These are phyloP conservation scores for Paramecium octaurelia DNA, from an alignment of 73 alveolate species.

Conservation along the genomic window DNA sequence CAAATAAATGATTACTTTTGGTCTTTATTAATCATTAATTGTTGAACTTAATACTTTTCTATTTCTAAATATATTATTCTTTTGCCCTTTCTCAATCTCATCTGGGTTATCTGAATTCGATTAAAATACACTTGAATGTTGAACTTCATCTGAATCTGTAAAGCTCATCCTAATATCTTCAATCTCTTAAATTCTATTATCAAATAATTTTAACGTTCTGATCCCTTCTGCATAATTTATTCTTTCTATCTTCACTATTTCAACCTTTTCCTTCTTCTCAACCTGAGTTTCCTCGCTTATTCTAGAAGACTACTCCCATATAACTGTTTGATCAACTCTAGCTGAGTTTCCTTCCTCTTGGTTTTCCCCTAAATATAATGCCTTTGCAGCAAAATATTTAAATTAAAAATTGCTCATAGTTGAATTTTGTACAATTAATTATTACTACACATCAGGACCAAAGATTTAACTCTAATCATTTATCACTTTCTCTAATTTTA, in stretches of 20 bases:
- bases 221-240: constrained; percentile 35
- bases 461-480: not conserved
- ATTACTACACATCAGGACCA: not conserved
- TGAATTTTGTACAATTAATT: not conserved
- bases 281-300: not conserved
- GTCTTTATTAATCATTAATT: not conserved
- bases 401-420: not conserved
- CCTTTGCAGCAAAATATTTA: not conserved
- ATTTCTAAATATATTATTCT: not conserved
- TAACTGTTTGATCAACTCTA: constrained; percentile 30
- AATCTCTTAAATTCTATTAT: not conserved
- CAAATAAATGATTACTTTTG: not conserved
- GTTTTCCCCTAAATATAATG: not conserved
- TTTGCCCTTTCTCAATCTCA: not conserved
- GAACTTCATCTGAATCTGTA: not conserved
- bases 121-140: not conserved
- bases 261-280: not conserved
- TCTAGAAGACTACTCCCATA: constrained; percentile 34
- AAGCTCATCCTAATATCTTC: not conserved
- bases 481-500: not conserved
- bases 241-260: not conserved
- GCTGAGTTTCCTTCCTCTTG: not conserved
- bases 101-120: not conserved
- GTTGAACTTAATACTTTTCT: not conserved
- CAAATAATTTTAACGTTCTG: not conserved